phyloP scores from a whole-genome alignment of 345 rosid genomes.

The Draba incana region DNA sequence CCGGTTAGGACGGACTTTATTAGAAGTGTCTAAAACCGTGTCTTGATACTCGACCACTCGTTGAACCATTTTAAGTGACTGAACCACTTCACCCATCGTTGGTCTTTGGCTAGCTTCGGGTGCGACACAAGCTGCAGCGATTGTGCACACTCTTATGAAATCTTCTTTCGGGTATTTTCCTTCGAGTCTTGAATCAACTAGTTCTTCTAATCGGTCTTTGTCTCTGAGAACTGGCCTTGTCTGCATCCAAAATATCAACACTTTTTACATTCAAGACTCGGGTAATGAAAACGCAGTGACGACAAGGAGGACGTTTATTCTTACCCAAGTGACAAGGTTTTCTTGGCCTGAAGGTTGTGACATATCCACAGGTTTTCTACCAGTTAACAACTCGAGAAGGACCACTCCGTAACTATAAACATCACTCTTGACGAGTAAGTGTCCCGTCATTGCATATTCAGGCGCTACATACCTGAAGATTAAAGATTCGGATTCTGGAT shows the following conservation, averaged over 20 bases:
- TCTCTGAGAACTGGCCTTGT: conserved; percentile 95
- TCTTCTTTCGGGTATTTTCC: conserved; percentile 93
- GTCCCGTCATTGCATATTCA: conserved; percentile 99
- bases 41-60: conserved; percentile 80
- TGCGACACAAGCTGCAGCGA: conserved; percentile 97
- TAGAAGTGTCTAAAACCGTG: conserved; percentile 42
- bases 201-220: conserved; percentile 89
- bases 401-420: conserved; percentile 99
- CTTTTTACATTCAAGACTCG: conserved; percentile 11
- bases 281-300: not conserved
- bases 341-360: conserved; percentile 98
- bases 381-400: conserved; percentile 90
- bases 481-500: conserved; percentile 21
- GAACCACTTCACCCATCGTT: conserved; percentile 99
- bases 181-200: conserved; percentile 76
- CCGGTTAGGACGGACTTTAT: conserved; percentile 62
- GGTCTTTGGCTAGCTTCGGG: conserved; percentile 96
- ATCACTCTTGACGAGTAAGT: conserved; percentile 94
- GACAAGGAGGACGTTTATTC: conserved; percentile 28
- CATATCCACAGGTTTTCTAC: conserved; percentile 98
- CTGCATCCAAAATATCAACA: conserved; percentile 49
- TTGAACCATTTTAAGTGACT: conserved; percentile 99
- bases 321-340: conserved; percentile 98
- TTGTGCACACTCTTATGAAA: conserved; percentile 88
- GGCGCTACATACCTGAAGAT: conserved; percentile 92